Conservation (phyloP, 1,284 basidiomycete genomes). For the Malassezia equina region DNA sequence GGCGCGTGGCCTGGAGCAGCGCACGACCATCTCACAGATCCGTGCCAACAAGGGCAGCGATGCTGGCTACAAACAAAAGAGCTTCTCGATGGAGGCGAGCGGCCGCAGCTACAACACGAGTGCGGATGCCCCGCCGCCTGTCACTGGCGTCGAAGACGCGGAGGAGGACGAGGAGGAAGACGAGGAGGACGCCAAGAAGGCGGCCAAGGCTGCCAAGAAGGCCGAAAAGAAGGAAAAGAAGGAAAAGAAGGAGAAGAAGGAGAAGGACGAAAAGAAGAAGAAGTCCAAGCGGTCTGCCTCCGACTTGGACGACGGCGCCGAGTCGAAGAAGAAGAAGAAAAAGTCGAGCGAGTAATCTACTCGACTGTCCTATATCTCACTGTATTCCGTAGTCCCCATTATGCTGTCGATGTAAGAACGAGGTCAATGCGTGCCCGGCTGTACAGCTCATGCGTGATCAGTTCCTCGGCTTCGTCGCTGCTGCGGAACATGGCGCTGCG, state of each 20-base stretch:
- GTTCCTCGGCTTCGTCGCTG: background rate
- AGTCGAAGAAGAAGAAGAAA: conserved; percentile 37
- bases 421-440: conserved; percentile 24
- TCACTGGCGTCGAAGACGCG: conserved; percentile 50
- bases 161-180: conserved; percentile 45
- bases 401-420: conserved; percentile 13
- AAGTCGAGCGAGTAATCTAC: conserved; percentile 8
- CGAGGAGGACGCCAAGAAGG: conserved; percentile 55
- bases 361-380: background rate
- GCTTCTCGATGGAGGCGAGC: conserved; percentile 34
- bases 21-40: conserved; percentile 25
- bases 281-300: conserved; percentile 27
- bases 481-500: background rate
- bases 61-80: conserved; percentile 41
- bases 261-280: conserved; percentile 39
- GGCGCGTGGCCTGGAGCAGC: conserved; percentile 67
- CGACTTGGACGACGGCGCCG: conserved; percentile 23
- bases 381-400: conserved; percentile 12
- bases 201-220: conserved; percentile 18
- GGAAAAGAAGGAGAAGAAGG: conserved; percentile 35
- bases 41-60: conserved; percentile 26
- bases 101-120: conserved; percentile 40
- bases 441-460: conserved; percentile 19
- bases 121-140: conserved; percentile 32
- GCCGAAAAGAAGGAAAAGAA: conserved; percentile 12